Base-by-base conservation (phyloP, 1,284 basidiomycete species). In the Ceratorhiza oryzae-sativae region DNA sequence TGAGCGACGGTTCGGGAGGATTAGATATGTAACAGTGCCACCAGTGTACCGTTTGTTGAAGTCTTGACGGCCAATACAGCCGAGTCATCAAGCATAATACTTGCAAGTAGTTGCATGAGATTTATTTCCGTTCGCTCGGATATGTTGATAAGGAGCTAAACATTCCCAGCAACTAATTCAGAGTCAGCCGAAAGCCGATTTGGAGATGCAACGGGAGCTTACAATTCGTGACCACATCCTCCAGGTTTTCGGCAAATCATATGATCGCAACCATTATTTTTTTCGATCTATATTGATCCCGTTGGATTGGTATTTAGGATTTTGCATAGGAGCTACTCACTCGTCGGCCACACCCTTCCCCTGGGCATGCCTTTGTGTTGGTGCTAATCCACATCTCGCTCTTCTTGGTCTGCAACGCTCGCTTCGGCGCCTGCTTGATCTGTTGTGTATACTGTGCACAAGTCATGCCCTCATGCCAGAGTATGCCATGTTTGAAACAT, bases 161-260 rank as follows among this genome's bases (percentile, higher is more conserved):
- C 56, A 59, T n/a, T 41, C 56, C 56, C 56, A 59, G n/a, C 56
- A 59, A 18, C 56, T 59, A 23, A 12, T 23, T 27, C 4, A 36
- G 23, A 34, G n/a, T 59, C 25, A 41, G 34, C 56, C 18, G n/a
- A 41, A 2, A 18, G 23, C 25, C 23, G 9, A 12, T 23, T 41
- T 12, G 15, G 42, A 20, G 12, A 25, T 56, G 20, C n/a, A 12
- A n/a, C 9, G 25, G 1, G 36, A 12, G 12, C 60, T 62, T 30
- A 62, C 60, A 62, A 62, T 48, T 62, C 60, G 23, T 62, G 60
- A 20, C 60, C 60, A n/a, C 60, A 62, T 10, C 60, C 60, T 4
- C 42, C 60, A 23, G 60, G 60, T 25, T 34, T 62, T 34, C 60
- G 41, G 27, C 60, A 62, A 34, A 42, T 62, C 60, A 62, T 62